These are phyloP conservation scores for Botrytis galanthina DNA, from an alignment of 2,329 filamentous ascomycete species.

Conservation along the genomic window DNA sequence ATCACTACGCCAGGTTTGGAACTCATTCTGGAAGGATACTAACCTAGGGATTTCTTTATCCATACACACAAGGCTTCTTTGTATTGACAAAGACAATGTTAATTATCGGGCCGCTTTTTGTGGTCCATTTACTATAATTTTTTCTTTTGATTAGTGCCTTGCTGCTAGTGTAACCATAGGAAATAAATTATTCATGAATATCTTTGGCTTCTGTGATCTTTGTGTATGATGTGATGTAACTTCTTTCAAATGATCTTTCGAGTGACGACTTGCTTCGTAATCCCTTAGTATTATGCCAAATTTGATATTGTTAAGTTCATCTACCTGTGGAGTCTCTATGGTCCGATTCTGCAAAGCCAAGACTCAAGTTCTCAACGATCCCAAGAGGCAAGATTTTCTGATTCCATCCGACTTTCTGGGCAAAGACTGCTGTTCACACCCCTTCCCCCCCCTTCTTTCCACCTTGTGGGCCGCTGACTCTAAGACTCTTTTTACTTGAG, in stretches of 20 bases:
- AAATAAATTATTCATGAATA: background rate
- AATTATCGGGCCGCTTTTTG: background rate
- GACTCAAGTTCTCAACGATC: background rate
- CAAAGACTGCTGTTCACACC: background rate
- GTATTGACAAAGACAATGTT: background rate
- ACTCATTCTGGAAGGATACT: background rate
- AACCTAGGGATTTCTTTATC: slow-evolving; percentile 2
- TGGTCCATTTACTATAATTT: background rate
- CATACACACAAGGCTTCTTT: background rate
- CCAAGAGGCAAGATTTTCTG: background rate
- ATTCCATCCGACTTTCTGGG: background rate
- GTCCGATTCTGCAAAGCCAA: background rate
- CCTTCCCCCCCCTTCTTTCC: background rate
- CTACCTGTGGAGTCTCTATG: background rate
- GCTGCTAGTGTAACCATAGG: slow-evolving; percentile 13
- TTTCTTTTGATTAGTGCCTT: background rate
- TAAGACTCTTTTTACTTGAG: too few species aligned
- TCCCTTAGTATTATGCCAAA: background rate
- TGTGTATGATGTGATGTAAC: background rate
- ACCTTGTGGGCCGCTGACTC: background rate
- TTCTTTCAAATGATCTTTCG: background rate
- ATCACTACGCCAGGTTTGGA: background rate
- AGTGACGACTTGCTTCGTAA: background rate
- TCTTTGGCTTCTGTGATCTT: background rate
- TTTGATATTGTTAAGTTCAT: background rate